A percentile compares a stretch with the other conserved stretches of the same genome.
phyloP scores from a whole-genome alignment of 768 basidiomycete genomes.

The Phanerochaete sordida region DNA sequence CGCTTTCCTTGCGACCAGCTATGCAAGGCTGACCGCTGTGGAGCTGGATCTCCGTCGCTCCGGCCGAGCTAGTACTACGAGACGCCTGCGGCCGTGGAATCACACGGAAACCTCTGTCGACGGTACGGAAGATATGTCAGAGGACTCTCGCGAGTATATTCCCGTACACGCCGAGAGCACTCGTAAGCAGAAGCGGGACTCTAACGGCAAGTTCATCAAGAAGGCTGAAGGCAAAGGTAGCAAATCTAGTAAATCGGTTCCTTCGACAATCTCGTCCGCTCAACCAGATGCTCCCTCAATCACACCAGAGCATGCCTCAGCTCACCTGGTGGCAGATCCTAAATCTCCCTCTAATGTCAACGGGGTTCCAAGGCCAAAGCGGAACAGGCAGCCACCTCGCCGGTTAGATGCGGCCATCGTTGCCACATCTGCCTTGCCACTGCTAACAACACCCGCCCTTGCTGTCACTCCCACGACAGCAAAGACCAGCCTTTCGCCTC shows the following conservation, averaged over 20 bases:
- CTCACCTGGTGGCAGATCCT: background rate
- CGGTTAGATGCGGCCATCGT: conserved; percentile 2
- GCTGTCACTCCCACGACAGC: background rate
- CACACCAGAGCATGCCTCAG: background rate
- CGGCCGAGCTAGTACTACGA: background rate
- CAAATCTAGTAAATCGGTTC: background rate
- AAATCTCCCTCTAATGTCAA: background rate
- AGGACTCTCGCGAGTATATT: conserved; percentile 8
- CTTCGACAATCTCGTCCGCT: background rate
- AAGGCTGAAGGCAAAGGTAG: background rate
- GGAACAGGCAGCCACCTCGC: conserved; percentile 2
- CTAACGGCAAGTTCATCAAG: conserved; percentile 10
- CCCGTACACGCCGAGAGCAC: background rate
- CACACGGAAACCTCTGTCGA: background rate
- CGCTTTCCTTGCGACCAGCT: background rate
- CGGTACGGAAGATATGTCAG: background rate
- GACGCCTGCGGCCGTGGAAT: conserved; percentile 4
- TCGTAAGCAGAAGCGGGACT: conserved; percentile 8
- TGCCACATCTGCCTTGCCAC: background rate
- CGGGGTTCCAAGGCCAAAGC: conserved; percentile 2
- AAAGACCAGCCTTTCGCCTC: background rate
- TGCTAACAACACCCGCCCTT: background rate
- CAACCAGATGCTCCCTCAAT: background rate
- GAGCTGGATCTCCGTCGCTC: conserved; percentile 1
- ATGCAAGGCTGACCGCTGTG: background rate